Evolutionary conservation across 202 grass and related monocot species (phyloP).

Genomic region (Zizania palustris): DNA sequence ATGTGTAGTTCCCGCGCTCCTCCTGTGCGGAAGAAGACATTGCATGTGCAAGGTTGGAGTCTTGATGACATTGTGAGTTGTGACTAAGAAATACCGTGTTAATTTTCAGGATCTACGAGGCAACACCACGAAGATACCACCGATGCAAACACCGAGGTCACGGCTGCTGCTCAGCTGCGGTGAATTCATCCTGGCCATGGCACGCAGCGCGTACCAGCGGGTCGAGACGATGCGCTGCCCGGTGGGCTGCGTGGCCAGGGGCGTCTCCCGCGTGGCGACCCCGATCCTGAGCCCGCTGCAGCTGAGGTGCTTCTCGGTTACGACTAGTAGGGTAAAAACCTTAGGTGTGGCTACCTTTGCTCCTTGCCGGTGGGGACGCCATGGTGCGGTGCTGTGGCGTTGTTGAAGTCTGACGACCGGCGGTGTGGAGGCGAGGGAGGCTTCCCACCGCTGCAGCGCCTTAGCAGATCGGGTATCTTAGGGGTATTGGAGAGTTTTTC

Average conservation of each 20-base stretch:
- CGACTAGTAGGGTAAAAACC: too few relatives aligned
- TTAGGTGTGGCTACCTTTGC: too few relatives aligned
- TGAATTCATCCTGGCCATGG: conserved; percentile 30
- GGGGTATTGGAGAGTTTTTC: too few relatives aligned
- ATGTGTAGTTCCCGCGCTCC: too few relatives aligned
- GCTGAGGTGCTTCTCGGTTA: conserved; percentile 44
- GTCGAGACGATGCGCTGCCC: conserved; percentile 41
- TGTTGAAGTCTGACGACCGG: too few relatives aligned
- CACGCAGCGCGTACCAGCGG: conserved; percentile 34
- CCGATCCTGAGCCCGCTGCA: conserved; percentile 41
- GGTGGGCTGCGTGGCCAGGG: conserved; percentile 42
- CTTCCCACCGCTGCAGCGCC: too few relatives aligned
- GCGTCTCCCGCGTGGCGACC: conserved; percentile 19
- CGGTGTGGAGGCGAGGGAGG: too few relatives aligned
- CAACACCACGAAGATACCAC: background rate
- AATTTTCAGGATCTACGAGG: conserved; percentile 3
- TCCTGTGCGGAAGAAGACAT: too few relatives aligned
- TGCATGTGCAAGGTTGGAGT: background rate
- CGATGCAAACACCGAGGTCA: conserved; percentile 26
- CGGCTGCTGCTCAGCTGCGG: conserved; percentile 43
- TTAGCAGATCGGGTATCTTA: too few relatives aligned
- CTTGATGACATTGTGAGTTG: background rate
- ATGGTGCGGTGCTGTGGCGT: too few relatives aligned
- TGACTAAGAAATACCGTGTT: background rate
- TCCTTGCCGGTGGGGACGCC: too few relatives aligned